These are phyloP conservation scores for Dittrichia graveolens DNA, from an alignment of 129 eudicot species.

Conservation along the genomic window DNA sequence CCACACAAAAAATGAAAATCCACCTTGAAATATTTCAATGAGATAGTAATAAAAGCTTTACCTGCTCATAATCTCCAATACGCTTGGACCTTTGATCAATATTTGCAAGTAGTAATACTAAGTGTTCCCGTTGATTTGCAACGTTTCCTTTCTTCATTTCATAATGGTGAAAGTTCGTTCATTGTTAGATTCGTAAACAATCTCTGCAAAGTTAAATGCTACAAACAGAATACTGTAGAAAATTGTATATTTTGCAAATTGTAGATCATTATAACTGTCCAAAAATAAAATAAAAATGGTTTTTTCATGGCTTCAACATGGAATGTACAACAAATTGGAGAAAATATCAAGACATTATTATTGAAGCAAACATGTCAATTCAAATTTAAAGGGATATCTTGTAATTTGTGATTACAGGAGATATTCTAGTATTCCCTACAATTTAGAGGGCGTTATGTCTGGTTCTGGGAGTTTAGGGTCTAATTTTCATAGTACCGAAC, in stretches of 20 bases:
- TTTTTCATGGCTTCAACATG: neutral
- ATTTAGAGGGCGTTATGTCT: too few relatives aligned
- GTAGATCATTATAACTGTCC: neutral
- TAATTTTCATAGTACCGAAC: too few relatives aligned
- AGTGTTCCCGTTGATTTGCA: conserved; percentile 98
- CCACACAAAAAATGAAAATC: neutral
- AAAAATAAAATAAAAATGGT: neutral
- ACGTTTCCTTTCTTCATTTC: conserved; percentile 94
- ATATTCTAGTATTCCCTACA: too few relatives aligned
- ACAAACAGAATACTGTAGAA: conserved; percentile 6
- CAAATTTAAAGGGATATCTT: too few relatives aligned
- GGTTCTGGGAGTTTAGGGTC: too few relatives aligned
- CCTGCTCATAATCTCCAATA: conserved; percentile 57
- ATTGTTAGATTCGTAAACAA: conserved; percentile 32
- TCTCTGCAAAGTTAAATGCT: conserved; percentile 2
- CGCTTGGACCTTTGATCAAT: conserved; percentile 76
- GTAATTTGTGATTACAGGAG: too few relatives aligned
- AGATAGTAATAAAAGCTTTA: conserved; percentile 33
- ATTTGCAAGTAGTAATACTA: conserved; percentile 87
- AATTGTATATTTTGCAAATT: neutral
- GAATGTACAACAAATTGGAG: neutral
- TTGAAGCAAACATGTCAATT: too few relatives aligned
- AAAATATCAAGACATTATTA: too few relatives aligned
- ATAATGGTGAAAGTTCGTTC: conserved; percentile 15
- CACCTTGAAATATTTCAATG: conserved; percentile 7